Percentiles rank a stretch among this genome's conserved stretches.
These are phyloP conservation scores for Ambrosia hybrid DNA, from an alignment of 140 eudicot genomes.

Conservation along the genomic window DNA sequence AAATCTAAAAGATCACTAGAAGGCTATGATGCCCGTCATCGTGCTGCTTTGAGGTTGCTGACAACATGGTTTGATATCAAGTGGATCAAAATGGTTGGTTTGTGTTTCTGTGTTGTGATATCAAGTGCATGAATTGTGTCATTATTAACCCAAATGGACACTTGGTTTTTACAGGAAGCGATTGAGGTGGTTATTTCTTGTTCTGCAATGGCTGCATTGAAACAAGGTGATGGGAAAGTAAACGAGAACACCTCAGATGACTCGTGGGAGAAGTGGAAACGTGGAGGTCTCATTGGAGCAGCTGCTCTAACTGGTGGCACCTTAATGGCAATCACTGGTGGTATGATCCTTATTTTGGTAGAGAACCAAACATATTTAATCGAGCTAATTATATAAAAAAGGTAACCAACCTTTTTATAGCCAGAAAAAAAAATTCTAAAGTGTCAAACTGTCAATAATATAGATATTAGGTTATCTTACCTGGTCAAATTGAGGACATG, in stretches of 20 bases:
- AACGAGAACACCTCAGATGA: constrained; percentile 43
- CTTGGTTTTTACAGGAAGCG: constrained; percentile 59
- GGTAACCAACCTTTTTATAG: background rate
- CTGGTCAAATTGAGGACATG: background rate
- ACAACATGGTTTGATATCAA: constrained; percentile 83
- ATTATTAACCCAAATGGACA: background rate
- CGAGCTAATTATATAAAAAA: background rate
- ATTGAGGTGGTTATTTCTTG: constrained; percentile 79
- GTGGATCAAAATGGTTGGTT: constrained; percentile 78
- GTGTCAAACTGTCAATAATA: background rate
- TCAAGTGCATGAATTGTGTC: background rate
- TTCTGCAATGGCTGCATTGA: constrained; percentile 79
- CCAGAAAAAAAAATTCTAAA: background rate
- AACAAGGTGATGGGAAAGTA: constrained; percentile 49
- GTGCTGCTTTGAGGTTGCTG: constrained; percentile 90
- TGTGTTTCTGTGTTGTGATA: constrained; percentile 1
- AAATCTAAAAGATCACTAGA: constrained; percentile 41
- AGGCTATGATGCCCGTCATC: constrained; percentile 95
- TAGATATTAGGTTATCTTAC: background rate
- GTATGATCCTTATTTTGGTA: constrained; percentile 37
- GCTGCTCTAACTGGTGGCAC: constrained; percentile 98
- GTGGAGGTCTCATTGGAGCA: constrained; percentile 69
- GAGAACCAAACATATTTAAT: background rate
- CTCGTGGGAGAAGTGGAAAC: constrained; percentile 38
- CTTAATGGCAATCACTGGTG: constrained; percentile 93